Evolutionary conservation across 2,329 filamentous ascomycete species (phyloP).

Genomic region (Venturia carpophila): DNA sequence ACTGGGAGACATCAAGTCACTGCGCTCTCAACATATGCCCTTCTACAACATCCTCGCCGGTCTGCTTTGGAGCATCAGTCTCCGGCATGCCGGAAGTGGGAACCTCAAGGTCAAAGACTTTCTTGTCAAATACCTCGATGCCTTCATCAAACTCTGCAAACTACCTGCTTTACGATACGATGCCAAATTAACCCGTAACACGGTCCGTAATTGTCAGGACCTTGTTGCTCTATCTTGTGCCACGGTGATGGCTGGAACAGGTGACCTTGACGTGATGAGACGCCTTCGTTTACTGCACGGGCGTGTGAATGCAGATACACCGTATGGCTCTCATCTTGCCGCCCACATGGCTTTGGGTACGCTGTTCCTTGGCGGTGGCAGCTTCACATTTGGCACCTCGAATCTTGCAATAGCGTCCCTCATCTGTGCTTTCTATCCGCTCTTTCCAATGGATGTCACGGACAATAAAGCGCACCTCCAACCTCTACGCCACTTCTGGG

Average conservation of each 20-base stretch:
- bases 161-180: conserved; percentile 64
- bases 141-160: conserved; percentile 70
- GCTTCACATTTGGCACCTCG: conserved; percentile 81
- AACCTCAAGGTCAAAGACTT: conserved; percentile 68
- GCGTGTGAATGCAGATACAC: conserved; percentile 70
- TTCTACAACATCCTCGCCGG: conserved; percentile 90
- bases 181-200: conserved; percentile 71
- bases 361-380: conserved; percentile 87
- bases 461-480: conserved; percentile 94
- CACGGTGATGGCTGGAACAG: conserved; percentile 92
- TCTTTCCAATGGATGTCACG: conserved; percentile 81
- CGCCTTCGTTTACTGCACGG: conserved; percentile 83
- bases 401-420: conserved; percentile 80
- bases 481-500: conserved; percentile 96
- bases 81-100: conserved; percentile 42
- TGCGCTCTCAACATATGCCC: conserved; percentile 77
- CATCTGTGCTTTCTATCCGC: conserved; percentile 85
- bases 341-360: conserved; percentile 86
- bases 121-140: conserved; percentile 74
- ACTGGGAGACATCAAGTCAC: conserved; percentile 50
- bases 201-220: conserved; percentile 86
- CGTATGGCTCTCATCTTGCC: conserved; percentile 90
- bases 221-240: conserved; percentile 72
- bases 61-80: conserved; percentile 61
- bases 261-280: conserved; percentile 77